Evolutionary conservation across 2,329 filamentous ascomycete genomes (phyloP), one percentile per base, ranked within the genome.

Genomic region (Cladosporium sp.): DNA sequence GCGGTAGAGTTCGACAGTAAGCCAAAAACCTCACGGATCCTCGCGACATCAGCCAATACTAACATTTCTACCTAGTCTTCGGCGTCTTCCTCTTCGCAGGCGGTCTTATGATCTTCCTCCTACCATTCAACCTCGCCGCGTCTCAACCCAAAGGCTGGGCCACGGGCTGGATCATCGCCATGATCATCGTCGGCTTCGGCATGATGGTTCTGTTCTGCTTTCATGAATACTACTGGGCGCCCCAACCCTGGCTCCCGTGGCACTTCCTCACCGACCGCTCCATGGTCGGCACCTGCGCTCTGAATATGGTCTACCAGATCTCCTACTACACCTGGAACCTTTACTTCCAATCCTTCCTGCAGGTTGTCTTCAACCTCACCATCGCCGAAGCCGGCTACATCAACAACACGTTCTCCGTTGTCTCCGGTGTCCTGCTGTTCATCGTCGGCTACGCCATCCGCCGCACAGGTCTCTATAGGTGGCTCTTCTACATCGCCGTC

Each of bases 31-130:
- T 23, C 4, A 4, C 14, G 1, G 11, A 6, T 21, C 2, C 26
- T 5, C n/a, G 3, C 70, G 77, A 3, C 80, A 11, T 77, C n/a
- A 77, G 80, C 70, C 80, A 80, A 5, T 80, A n/a, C 12, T 87
- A 23, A 84, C 80, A 1, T n/a, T 75, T 0, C 26, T 72, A 8
- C 5, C 5, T 78, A 87, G 79, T 87, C 1, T 64, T 86, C 23
- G 89, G 89, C 16, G 80, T 89, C 26, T 62, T 90, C n/a, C 78
- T 91, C 3, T 81, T 91, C 67, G 83, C 84, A 8, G 80, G 78
- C 4, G 89, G 87, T 1, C 83, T 89, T 67, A 81, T 84, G 0
- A 76, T 91, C 7, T 86, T 92, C 72, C 79, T 92, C 21, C 82
- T 92, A 7, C 88, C 89, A 0, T 87, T 92, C 73, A 87, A 81